Base-by-base conservation (phyloP, 1,284 basidiomycete genomes). In the Sutorius eximius region DNA sequence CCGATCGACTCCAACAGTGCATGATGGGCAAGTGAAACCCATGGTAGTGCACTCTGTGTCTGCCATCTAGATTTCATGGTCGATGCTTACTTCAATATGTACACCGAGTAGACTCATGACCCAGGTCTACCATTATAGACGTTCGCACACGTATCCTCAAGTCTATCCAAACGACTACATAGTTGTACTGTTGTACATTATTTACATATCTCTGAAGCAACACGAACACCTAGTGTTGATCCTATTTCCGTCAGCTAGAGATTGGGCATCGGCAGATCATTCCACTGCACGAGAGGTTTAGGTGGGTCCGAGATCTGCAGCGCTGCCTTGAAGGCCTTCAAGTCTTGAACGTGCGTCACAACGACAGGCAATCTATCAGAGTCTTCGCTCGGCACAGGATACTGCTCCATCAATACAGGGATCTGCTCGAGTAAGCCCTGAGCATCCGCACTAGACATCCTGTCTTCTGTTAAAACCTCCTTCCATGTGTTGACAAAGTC, bases 271-370 rank as follows among this genome's bases (percentile, higher is more conserved):
- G 84, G 86, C 55, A 88, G 73, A 71, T 90, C 87, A 42, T 79
- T 81, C 86, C 86, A 89, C 53, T 83, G 72, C 1, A 83, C 81
- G 59, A 89, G 72, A 3, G 87, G 82, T 38, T 74, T 78, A n/a
- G 84, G 79, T 58, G 75, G 73, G 22, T 75, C 73, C 3, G 84
- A 78, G n/a, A 74, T 67, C 49, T 63, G 64, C 45, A 96, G 71
- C 8, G 75, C 66, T 32, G 80, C 78, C 75, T 87, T 94, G 79
- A 95, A 95, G 24, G 67, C 71, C 52, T 82, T 75, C n/a, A 86
- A 71, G 66, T 95, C 87, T 53, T 85, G 71, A 53, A 95, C 83
- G 56, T 79, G 80, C 11, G 82, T 81, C 12, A 83, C 86, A 24
- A 78, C 77, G 3, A 76, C 73, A 50, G 76, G 71, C 30, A 83